A percentile compares a stretch with the other conserved stretches of the same genome.
phyloP scores from a whole-genome alignment of 2,329 filamentous ascomycete genomes.

The Fusarium sp. region DNA sequence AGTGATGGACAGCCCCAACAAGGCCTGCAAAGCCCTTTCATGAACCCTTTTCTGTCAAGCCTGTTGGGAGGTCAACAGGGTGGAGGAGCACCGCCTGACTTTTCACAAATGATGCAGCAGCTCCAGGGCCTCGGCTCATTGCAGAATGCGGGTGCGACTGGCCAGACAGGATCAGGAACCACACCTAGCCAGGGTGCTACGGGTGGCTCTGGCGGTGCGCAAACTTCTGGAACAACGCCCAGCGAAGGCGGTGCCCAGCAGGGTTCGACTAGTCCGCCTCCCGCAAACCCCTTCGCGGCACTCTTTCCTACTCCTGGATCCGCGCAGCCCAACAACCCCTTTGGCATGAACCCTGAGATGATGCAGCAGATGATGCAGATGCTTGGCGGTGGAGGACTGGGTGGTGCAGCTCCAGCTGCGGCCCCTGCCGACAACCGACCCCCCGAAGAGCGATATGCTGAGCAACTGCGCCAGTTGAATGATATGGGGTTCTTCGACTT shows the following conservation, averaged over 20 bases:
- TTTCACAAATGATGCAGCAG: conserved; percentile 46
- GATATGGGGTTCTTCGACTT: conserved; percentile 99
- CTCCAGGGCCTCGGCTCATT: conserved; percentile 48
- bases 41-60: conserved; percentile 50
- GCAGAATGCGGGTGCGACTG: conserved; percentile 50
- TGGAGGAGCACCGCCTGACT: conserved; percentile 30
- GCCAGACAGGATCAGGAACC: conserved; percentile 46
- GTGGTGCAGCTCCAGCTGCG: conserved; percentile 57
- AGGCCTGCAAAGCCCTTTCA: conserved; percentile 61
- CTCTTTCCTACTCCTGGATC: conserved; percentile 64
- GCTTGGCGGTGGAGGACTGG: conserved; percentile 53
- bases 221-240: conserved; percentile 40
- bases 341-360: conserved; percentile 67
- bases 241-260: conserved; percentile 32
- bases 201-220: conserved; percentile 44
- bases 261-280: conserved; percentile 54
- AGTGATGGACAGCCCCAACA: conserved; percentile 47
- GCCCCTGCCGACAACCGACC: conserved; percentile 84
- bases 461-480: conserved; percentile 91
- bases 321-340: conserved; percentile 56
- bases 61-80: conserved; percentile 38
- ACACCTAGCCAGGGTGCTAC: conserved; percentile 47
- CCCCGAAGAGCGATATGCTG: conserved; percentile 92
- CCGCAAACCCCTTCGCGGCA: conserved; percentile 76
- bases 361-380: conserved; percentile 68